Evolutionary conservation across 495 filamentous ascomycete genomes (phyloP).

Genomic region (Sordaria brevicollis): DNA sequence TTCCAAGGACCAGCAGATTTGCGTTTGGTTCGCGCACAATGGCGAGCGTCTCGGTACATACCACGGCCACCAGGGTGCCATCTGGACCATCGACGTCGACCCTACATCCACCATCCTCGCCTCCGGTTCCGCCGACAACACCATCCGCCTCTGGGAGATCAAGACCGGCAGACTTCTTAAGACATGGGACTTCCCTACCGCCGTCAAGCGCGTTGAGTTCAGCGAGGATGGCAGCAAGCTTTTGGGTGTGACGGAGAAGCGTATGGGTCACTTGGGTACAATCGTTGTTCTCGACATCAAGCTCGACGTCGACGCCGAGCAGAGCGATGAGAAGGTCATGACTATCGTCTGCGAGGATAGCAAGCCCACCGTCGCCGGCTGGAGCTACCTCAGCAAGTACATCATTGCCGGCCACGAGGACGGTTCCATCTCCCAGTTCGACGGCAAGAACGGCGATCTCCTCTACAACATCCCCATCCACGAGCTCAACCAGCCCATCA

Average conservation of each 20-base stretch:
- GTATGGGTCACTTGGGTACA: constrained; percentile 86
- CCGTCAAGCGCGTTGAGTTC: constrained; percentile 95
- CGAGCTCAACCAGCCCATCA: constrained; percentile 74
- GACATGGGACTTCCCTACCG: constrained; percentile 92
- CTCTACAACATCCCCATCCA: constrained; percentile 70
- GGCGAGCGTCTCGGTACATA: constrained; percentile 94
- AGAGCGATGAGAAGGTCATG: constrained; percentile 69
- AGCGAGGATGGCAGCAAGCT: constrained; percentile 81
- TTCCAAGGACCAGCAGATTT: constrained; percentile 93
- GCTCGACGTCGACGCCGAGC: constrained; percentile 67
- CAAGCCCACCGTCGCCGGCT: constrained; percentile 94
- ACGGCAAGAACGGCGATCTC: constrained; percentile 83
- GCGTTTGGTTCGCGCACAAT: constrained; percentile 89
- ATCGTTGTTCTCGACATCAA: constrained; percentile 85
- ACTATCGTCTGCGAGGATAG: constrained; percentile 85
- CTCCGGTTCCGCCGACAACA: constrained; percentile 94
- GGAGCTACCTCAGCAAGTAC: constrained; percentile 84
- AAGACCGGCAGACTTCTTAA: constrained; percentile 87
- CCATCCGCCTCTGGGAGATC: constrained; percentile 93
- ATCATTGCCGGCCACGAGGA: constrained; percentile 98
- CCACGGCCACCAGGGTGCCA: constrained; percentile 89
- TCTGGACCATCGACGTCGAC: constrained; percentile 98
- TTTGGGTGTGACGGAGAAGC: constrained; percentile 93
- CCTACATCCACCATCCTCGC: constrained; percentile 88
- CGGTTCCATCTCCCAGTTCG: constrained; percentile 86